These are phyloP conservation scores for Arthrobotrys iridis DNA, from an alignment of 2,329 filamentous ascomycete species.

Conservation along the genomic window DNA sequence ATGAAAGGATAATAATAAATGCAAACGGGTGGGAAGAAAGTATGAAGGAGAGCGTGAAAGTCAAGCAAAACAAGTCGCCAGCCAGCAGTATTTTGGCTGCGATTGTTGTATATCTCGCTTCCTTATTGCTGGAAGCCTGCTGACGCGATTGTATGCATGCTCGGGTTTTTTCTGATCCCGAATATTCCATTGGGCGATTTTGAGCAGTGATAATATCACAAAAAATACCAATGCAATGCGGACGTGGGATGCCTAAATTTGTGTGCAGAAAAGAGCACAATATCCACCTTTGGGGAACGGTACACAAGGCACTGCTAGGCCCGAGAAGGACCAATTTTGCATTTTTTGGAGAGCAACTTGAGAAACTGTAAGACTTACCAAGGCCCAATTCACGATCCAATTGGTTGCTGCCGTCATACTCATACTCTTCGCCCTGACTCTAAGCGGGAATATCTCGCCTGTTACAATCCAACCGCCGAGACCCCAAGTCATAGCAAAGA, in stretches of 20 bases:
- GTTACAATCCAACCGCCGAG: conserved; percentile 80
- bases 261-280: conserved; percentile 9
- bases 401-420: conserved; percentile 79
- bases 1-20: neutral
- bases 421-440: conserved; percentile 78
- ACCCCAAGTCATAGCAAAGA: conserved; percentile 81
- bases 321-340: neutral
- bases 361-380: conserved; percentile 63
- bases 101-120: conserved; percentile 23
- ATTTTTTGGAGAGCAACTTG: neutral
- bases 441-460: conserved; percentile 75
- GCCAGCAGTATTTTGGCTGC: neutral
- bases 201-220: neutral
- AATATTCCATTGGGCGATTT: conserved; percentile 17
- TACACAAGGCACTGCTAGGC: conserved; percentile 26
- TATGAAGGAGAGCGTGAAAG: neutral
- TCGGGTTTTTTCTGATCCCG: conserved; percentile 21
- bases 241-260: conserved; percentile 47
- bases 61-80: conserved; percentile 1
- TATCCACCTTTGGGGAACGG: conserved; percentile 20
- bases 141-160: conserved; percentile 1
- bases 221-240: neutral
- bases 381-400: conserved; percentile 80
- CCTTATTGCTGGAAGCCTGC: conserved; percentile 37
- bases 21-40: neutral